Evolutionary conservation across 2,329 filamentous ascomycete species (phyloP).

Genomic region (Teratosphaeria nubilosa): DNA sequence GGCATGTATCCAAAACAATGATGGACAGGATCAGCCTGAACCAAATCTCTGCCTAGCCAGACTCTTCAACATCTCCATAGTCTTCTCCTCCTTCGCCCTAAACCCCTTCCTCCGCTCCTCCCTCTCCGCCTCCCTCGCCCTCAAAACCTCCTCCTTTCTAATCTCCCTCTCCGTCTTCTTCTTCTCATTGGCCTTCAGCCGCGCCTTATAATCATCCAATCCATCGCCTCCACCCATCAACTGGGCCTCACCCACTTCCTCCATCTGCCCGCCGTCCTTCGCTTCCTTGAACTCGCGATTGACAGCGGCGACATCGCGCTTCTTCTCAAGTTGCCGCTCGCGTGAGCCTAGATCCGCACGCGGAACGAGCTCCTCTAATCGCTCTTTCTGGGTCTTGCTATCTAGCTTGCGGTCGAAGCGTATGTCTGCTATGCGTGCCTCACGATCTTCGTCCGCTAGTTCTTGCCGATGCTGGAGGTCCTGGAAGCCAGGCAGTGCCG

Average conservation of each 20-base stretch:
- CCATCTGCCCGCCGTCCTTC: slow-evolving; percentile 45
- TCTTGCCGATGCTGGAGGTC: slow-evolving; percentile 58
- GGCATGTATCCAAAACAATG: background rate
- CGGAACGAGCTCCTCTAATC: slow-evolving; percentile 70
- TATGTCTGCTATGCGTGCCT: slow-evolving; percentile 40
- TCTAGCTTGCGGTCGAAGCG: slow-evolving; percentile 55
- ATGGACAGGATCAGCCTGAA: background rate
- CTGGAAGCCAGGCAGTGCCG: slow-evolving; percentile 56
- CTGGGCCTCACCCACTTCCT: slow-evolving; percentile 61
- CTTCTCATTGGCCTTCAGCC: slow-evolving; percentile 59
- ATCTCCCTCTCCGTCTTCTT: slow-evolving; percentile 80
- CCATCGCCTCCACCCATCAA: slow-evolving; percentile 61
- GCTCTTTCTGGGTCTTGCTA: slow-evolving; percentile 56
- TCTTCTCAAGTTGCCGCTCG: slow-evolving; percentile 82
- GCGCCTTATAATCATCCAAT: slow-evolving; percentile 55
- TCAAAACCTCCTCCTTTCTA: slow-evolving; percentile 65
- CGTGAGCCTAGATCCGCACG: slow-evolving; percentile 73
- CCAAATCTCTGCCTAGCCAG: slow-evolving; percentile 75
- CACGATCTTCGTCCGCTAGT: slow-evolving; percentile 41
- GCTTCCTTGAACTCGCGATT: slow-evolving; percentile 62
- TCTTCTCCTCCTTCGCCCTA: slow-evolving; percentile 68
- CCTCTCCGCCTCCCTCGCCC: slow-evolving; percentile 67
- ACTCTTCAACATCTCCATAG: slow-evolving; percentile 69
- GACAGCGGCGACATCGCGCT: slow-evolving; percentile 58
- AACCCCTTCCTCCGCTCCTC: slow-evolving; percentile 64